These are phyloP conservation scores for Curvularia verruculosa DNA, from an alignment of 2,329 filamentous ascomycete species.

Conservation along the genomic window DNA sequence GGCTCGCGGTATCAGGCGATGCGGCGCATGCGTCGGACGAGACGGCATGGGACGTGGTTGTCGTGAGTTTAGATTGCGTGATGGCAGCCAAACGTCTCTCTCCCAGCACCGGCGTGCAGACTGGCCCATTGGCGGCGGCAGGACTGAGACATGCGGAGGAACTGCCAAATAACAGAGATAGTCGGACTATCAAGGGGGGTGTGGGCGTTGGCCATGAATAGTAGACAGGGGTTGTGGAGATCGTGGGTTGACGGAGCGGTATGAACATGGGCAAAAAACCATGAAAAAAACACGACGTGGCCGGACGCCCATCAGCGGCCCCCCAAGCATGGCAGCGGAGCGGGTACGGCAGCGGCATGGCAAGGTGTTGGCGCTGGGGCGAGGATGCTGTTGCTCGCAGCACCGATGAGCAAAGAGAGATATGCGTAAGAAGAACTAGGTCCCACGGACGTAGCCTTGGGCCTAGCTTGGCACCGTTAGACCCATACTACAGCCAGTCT, in stretches of 20 bases:
- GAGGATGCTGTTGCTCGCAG: constrained; percentile 16
- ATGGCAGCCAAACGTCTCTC: neutral
- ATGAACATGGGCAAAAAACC: constrained; percentile 17
- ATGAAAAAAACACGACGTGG: constrained; percentile 9
- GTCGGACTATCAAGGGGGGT: constrained; percentile 8
- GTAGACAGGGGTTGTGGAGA: constrained; percentile 19
- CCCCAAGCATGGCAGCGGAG: constrained; percentile 4
- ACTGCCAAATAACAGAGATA: constrained; percentile 16
- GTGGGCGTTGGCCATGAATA: constrained; percentile 9
- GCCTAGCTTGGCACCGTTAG: constrained; percentile 28
- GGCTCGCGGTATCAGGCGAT: neutral
- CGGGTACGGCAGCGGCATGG: constrained; percentile 17
- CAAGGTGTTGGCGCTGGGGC: constrained; percentile 14
- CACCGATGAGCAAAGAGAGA: constrained; percentile 28
- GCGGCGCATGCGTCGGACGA: neutral
- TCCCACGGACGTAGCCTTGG: constrained; percentile 29
- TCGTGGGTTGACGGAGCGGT: constrained; percentile 18
- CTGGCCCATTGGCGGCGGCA: constrained; percentile 3
- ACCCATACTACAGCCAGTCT: constrained; percentile 25
- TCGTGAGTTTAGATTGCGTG: neutral
- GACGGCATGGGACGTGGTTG: neutral
- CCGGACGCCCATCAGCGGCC: constrained; percentile 8
- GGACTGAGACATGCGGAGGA: constrained; percentile 11
- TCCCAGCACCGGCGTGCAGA: neutral
- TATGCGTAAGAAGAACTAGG: constrained; percentile 35